A percentile compares a stretch with the other conserved stretches of the same genome.
phyloP scores from a whole-genome alignment of 2,329 filamentous ascomycete genomes.

The Rugonectria rugulosa region DNA sequence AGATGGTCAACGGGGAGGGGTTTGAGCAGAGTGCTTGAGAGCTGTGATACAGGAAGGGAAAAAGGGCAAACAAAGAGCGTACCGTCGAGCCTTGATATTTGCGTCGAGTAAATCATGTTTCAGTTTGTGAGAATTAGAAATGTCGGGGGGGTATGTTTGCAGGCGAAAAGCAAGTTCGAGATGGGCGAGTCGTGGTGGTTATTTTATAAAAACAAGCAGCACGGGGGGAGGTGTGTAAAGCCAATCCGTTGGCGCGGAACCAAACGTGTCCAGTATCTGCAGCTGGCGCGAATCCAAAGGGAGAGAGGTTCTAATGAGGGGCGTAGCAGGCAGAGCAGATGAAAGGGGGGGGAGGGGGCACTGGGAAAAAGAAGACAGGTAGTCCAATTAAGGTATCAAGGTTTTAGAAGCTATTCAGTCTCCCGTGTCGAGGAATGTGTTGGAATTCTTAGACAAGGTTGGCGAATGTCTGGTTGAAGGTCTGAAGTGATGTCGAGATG shows the following conservation, averaged over 20 bases:
- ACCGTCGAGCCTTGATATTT: conserved; percentile 95
- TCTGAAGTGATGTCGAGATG: background rate
- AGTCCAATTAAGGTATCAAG: too few relatives aligned
- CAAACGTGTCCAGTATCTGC: conserved; percentile 39
- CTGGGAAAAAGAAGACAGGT: too few relatives aligned
- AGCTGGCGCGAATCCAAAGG: conserved; percentile 14
- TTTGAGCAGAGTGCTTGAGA: background rate
- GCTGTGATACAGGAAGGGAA: background rate
- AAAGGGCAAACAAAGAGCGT: conserved; percentile 21
- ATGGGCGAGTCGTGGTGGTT: conserved; percentile 22
- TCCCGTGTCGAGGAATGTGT: too few relatives aligned
- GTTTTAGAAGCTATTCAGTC: too few relatives aligned
- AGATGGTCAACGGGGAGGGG: too few relatives aligned
- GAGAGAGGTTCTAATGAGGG: background rate
- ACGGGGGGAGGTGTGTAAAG: conserved; percentile 2
- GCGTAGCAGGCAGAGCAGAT: conserved; percentile 10
- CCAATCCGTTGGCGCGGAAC: conserved; percentile 19
- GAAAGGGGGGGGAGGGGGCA: background rate
- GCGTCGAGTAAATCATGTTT: conserved; percentile 86
- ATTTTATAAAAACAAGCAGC: too few relatives aligned
- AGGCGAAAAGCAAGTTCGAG: conserved; percentile 1
- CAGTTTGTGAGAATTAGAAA: conserved; percentile 6
- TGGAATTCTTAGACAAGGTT: too few relatives aligned
- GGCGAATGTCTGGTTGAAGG: too few relatives aligned
- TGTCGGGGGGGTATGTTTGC: background rate